Conservation (phyloP, 2,329 filamentous ascomycete genomes). For the Calonectria ilicicola region DNA sequence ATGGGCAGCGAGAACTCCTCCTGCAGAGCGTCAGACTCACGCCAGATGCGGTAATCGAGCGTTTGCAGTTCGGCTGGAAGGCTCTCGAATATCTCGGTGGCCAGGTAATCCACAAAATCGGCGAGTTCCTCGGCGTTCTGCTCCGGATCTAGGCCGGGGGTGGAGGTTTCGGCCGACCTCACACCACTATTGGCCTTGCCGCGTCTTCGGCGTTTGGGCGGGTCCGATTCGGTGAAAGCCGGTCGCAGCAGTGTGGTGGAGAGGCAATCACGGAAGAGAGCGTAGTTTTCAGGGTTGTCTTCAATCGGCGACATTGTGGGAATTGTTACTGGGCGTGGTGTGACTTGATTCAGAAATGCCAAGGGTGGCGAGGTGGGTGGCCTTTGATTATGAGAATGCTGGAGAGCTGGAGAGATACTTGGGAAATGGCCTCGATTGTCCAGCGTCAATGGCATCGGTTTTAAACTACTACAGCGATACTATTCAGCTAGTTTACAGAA, state of each 20-base stretch:
- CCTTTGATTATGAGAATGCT: background rate
- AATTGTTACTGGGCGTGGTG: slow-evolving; percentile 6
- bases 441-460: background rate
- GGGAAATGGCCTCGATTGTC: background rate
- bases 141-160: slow-evolving; percentile 28
- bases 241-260: slow-evolving; percentile 76
- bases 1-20: slow-evolving; percentile 69
- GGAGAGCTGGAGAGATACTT: slow-evolving; percentile 35
- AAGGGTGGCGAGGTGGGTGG: background rate
- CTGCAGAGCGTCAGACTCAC: slow-evolving; percentile 57
- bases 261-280: slow-evolving; percentile 80
- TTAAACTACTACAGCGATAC: background rate
- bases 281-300: slow-evolving; percentile 50
- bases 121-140: slow-evolving; percentile 74
- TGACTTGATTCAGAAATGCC: slow-evolving; percentile 3
- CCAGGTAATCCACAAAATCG: slow-evolving; percentile 86
- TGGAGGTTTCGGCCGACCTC: slow-evolving; percentile 20
- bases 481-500: background rate
- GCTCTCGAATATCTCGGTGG: slow-evolving; percentile 73
- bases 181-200: slow-evolving; percentile 31
- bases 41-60: slow-evolving; percentile 69
- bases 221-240: slow-evolving; percentile 58
- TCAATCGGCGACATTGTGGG: slow-evolving; percentile 33
- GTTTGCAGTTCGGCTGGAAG: slow-evolving; percentile 72
- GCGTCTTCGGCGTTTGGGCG: slow-evolving; percentile 57